A percentile compares a stretch with the other conserved stretches of the same genome.
phyloP scores from a whole-genome alignment of 2,329 filamentous ascomycete species.

The Trichoderma koningiopsis region DNA sequence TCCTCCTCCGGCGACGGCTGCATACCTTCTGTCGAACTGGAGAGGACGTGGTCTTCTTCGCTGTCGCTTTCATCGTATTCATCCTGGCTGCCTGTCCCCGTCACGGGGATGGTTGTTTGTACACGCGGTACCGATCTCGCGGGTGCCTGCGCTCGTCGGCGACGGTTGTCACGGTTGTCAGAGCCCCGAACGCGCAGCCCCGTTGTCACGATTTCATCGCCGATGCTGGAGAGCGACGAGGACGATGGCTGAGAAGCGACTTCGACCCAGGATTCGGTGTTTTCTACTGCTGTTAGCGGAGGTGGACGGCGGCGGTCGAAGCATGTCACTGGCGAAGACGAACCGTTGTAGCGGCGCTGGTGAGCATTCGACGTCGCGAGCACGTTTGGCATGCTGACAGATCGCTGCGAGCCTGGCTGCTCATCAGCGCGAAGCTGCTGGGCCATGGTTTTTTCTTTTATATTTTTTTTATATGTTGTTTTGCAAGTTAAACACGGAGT shows the following conservation, averaged over 20 bases:
- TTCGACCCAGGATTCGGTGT: conserved; percentile 92
- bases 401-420: conserved; percentile 14
- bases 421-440: conserved; percentile 6
- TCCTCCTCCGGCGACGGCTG: conserved; percentile 43
- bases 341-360: conserved; percentile 42
- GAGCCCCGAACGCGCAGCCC: conserved; percentile 75
- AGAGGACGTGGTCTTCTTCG: conserved; percentile 73
- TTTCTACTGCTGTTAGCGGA: conserved; percentile 55
- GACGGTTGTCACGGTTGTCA: conserved; percentile 60
- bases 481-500: not conserved
- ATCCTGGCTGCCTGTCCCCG: conserved; percentile 76
- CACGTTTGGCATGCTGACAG: conserved; percentile 17
- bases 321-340: conserved; percentile 25
- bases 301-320: not conserved
- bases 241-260: conserved; percentile 91
- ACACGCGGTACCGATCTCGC: conserved; percentile 42
- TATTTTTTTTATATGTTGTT: not conserved
- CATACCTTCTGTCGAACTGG: conserved; percentile 60
- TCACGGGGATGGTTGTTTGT: conserved; percentile 46
- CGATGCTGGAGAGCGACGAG: conserved; percentile 82
- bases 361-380: conserved; percentile 28
- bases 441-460: not conserved
- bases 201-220: conserved; percentile 88
- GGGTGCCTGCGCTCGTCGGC: conserved; percentile 52
- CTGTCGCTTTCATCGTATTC: conserved; percentile 94